These are phyloP conservation scores for Wickerhamomyces sp. DNA, from an alignment of 1,139 yeast genomes.

Conservation along the genomic window DNA sequence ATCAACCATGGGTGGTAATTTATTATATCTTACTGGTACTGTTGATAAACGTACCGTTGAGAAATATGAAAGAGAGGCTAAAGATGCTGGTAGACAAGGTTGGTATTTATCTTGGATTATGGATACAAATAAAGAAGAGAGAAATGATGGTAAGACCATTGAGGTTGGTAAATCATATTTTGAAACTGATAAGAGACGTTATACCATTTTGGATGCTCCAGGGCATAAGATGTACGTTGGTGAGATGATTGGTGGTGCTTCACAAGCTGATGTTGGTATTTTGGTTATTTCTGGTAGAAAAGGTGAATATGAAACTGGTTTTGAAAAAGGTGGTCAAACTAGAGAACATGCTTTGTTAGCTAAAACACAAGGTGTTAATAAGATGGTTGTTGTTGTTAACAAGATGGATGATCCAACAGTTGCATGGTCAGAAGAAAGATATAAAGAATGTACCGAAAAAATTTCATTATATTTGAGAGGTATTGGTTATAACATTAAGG, in stretches of 20 bases:
- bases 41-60: constrained; percentile 99
- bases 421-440: constrained; percentile 91
- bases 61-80: constrained; percentile 96
- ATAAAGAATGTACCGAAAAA: constrained; percentile 89
- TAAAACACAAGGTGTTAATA: constrained; percentile 96
- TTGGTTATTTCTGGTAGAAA: constrained; percentile 96
- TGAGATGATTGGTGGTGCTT: constrained; percentile 99
- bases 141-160: constrained; percentile 97
- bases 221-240: constrained; percentile 99
- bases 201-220: constrained; percentile 97
- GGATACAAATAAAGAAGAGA: constrained; percentile 98
- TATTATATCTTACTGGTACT: constrained; percentile 87
- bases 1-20: constrained; percentile 98
- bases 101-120: constrained; percentile 99
- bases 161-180: constrained; percentile 98
- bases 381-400: constrained; percentile 87
- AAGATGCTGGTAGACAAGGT: constrained; percentile 99
- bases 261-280: constrained; percentile 98
- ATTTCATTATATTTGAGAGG: constrained; percentile 75
- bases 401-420: constrained; percentile 99
- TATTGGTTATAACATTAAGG: constrained; percentile 79
- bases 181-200: constrained; percentile 96
- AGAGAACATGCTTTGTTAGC: constrained; percentile 98
- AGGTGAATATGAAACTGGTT: constrained; percentile 99
- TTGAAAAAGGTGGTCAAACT: constrained; percentile 98